Percentiles rank a stretch among this genome's conserved stretches.
Evolutionary conservation across 2,329 filamentous ascomycete genomes (phyloP).

Genomic region (Penicillium oxalicum): DNA sequence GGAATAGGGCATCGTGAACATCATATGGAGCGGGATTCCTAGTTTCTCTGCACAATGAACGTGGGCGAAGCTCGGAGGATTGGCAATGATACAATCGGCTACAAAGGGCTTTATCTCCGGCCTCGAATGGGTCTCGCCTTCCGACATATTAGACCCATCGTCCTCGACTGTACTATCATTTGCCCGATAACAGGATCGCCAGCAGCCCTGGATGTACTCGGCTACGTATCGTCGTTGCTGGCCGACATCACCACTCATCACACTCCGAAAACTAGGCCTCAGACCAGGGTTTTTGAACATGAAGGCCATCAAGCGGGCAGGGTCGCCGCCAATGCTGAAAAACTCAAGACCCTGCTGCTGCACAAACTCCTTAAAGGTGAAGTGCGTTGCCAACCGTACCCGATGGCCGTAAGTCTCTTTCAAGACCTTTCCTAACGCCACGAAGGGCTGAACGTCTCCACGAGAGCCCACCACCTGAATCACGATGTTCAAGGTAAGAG

Average conservation of each 20-base stretch:
- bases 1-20: slow-evolving; percentile 10
- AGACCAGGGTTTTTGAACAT: slow-evolving; percentile 87
- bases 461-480: slow-evolving; percentile 58
- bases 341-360: slow-evolving; percentile 68
- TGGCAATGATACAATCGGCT: slow-evolving; percentile 35
- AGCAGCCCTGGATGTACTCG: slow-evolving; percentile 67
- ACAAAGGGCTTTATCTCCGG: no score
- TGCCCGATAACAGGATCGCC: slow-evolving; percentile 66
- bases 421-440: slow-evolving; percentile 61
- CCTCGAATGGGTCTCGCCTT: no score
- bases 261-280: slow-evolving; percentile 66
- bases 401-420: slow-evolving; percentile 54
- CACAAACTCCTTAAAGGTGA: slow-evolving; percentile 62
- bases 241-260: slow-evolving; percentile 65
- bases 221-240: slow-evolving; percentile 68
- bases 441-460: slow-evolving; percentile 59
- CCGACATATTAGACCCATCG: background rate
- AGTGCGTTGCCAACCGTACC: slow-evolving; percentile 67
- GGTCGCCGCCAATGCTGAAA: slow-evolving; percentile 70
- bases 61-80: slow-evolving; percentile 36
- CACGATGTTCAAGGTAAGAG: slow-evolving; percentile 51
- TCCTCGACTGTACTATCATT: slow-evolving; percentile 42
- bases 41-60: slow-evolving; percentile 32
- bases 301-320: slow-evolving; percentile 73
- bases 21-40: slow-evolving; percentile 31